phyloP scores from a whole-genome alignment of 805 yeast species.

The Yarrowia alimentaria region DNA sequence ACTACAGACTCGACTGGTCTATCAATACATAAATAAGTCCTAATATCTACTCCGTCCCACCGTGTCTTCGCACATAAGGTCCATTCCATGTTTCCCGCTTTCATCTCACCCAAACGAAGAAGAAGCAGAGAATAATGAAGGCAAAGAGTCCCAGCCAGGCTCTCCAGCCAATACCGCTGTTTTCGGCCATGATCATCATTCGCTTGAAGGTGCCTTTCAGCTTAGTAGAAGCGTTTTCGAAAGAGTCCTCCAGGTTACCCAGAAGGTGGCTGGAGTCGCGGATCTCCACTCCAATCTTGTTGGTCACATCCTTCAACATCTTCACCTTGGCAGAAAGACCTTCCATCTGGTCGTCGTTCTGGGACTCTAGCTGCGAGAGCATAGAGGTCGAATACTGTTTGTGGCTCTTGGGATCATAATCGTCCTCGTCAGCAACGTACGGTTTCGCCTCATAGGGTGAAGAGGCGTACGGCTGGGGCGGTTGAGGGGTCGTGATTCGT shows the following conservation, averaged over 20 bases:
- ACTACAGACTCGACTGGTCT: too few relatives aligned
- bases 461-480: conserved; percentile 8
- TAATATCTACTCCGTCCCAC: background rate
- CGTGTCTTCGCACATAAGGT: too few relatives aligned
- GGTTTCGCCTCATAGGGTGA: conserved; percentile 19
- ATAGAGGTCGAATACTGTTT: conserved; percentile 33
- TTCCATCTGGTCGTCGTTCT: conserved; percentile 58
- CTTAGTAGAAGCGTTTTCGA: conserved; percentile 48
- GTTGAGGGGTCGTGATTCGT: conserved; percentile 25
- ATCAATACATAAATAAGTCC: conserved; percentile 22
- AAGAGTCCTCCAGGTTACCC: conserved; percentile 46
- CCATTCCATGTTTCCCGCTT: too few relatives aligned
- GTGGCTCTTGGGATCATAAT: conserved; percentile 24
- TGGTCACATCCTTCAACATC: conserved; percentile 49
- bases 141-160: conserved; percentile 54
- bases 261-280: conserved; percentile 51
- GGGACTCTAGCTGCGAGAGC: conserved; percentile 62
- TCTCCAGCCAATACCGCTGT: conserved; percentile 61
- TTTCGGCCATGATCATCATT: conserved; percentile 63
- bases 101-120: conserved; percentile 35
- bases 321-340: conserved; percentile 55
- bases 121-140: conserved; percentile 50
- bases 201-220: conserved; percentile 54
- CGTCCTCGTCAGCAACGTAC: conserved; percentile 19
- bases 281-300: conserved; percentile 61